These are phyloP conservation scores for Podaxis sp. DNA, from an alignment of 768 basidiomycete species.

Conservation along the genomic window DNA sequence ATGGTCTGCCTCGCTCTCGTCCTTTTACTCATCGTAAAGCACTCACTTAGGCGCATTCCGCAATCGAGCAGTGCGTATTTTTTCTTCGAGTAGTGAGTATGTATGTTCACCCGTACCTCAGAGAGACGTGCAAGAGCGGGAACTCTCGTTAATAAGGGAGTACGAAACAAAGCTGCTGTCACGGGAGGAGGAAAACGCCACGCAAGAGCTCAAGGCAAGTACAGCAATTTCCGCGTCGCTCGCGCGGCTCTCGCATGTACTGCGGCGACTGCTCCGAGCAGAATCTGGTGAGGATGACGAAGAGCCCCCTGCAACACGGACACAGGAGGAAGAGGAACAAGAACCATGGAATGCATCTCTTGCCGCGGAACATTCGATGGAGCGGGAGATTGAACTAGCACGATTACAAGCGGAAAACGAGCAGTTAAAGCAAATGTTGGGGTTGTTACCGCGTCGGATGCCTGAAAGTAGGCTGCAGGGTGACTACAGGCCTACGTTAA, in stretches of 20 bases:
- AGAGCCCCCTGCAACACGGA: slow-evolving; percentile 19
- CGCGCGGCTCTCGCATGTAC: slow-evolving; percentile 63
- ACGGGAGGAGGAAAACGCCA: slow-evolving; percentile 67
- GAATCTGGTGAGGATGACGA: slow-evolving; percentile 64
- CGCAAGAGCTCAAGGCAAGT: slow-evolving; percentile 56
- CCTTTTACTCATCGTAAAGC: slow-evolving; percentile 8
- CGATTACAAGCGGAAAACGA: slow-evolving; percentile 88
- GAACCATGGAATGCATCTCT: slow-evolving; percentile 38
- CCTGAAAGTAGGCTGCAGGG: slow-evolving; percentile 13
- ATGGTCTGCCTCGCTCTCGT: slow-evolving; percentile 9
- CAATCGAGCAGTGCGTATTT: slow-evolving; percentile 76
- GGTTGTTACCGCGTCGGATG: slow-evolving; percentile 33
- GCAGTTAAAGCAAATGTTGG: slow-evolving; percentile 72
- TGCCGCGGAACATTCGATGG: slow-evolving; percentile 74
- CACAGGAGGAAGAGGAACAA: slow-evolving; percentile 35
- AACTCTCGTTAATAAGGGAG: slow-evolving; percentile 85
- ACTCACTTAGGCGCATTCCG: slow-evolving; percentile 59
- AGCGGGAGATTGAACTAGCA: slow-evolving; percentile 88
- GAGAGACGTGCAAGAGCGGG: slow-evolving; percentile 93
- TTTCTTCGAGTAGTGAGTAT: slow-evolving; percentile 6
- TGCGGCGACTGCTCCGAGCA: slow-evolving; percentile 70
- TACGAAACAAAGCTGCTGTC: slow-evolving; percentile 85
- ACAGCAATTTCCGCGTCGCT: slow-evolving; percentile 70
- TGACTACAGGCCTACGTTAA: slow-evolving; percentile 10
- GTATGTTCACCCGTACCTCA: slow-evolving; percentile 30